phyloP scores from a whole-genome alignment of 345 rosid genomes.

The Populus deltoides region DNA sequence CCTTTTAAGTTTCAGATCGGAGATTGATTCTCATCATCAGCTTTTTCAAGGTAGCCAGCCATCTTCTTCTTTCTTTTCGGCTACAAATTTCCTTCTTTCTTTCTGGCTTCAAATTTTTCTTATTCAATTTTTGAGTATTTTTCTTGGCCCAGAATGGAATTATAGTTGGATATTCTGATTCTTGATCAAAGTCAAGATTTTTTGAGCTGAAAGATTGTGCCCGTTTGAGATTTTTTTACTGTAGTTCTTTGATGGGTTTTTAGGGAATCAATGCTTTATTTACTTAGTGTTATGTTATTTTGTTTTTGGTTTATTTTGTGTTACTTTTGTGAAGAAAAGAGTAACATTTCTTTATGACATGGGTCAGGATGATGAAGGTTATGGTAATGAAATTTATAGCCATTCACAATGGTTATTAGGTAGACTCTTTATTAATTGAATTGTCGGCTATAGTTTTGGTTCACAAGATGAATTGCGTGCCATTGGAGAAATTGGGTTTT shows the following conservation, averaged over 20 bases:
- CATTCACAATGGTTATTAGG: background rate
- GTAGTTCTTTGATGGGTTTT: background rate
- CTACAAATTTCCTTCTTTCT: too few species aligned
- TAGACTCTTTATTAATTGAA: background rate
- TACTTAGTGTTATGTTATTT: background rate
- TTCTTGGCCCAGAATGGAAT: too few species aligned
- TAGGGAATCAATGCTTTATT: background rate
- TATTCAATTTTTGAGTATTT: too few species aligned
- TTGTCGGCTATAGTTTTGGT: background rate
- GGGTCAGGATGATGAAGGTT: background rate
- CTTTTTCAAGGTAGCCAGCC: background rate
- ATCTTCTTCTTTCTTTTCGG: background rate
- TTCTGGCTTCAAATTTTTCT: too few species aligned
- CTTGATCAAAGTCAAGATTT: background rate
- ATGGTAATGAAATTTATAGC: background rate
- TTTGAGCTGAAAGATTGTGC: background rate
- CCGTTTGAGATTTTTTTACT: background rate
- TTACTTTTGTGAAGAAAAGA: background rate
- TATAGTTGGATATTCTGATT: too few species aligned
- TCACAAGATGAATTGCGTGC: too few species aligned
- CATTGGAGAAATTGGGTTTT: background rate
- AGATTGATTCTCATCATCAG: background rate
- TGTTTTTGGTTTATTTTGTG: background rate
- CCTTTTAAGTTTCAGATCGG: background rate
- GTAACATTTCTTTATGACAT: background rate